Evolutionary conservation across 2,329 filamentous ascomycete genomes (phyloP).

Genomic region (Cladosporium sp.): DNA sequence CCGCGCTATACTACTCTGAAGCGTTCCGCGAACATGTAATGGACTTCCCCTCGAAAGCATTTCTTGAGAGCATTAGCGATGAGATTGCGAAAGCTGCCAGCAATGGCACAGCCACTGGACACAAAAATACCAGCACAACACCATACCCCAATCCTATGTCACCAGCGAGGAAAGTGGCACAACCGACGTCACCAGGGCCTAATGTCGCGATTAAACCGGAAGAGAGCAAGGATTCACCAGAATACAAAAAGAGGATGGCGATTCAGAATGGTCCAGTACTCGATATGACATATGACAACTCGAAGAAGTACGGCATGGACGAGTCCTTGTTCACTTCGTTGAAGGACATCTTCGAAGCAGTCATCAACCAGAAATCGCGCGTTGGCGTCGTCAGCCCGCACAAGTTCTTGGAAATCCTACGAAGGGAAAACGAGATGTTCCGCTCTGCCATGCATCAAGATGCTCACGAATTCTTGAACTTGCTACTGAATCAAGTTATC

Average conservation of each 20-base stretch:
- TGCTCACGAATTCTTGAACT: slow-evolving; percentile 92
- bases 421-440: slow-evolving; percentile 95
- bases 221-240: slow-evolving; percentile 89
- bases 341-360: slow-evolving; percentile 91
- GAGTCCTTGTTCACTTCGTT: slow-evolving; percentile 92
- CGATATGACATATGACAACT: slow-evolving; percentile 77
- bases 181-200: slow-evolving; percentile 50
- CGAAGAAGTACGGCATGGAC: slow-evolving; percentile 79
- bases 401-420: slow-evolving; percentile 88
- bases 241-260: slow-evolving; percentile 97
- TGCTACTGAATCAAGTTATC: slow-evolving; percentile 94
- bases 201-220: slow-evolving; percentile 65
- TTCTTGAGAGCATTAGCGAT: slow-evolving; percentile 61
- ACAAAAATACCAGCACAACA: slow-evolving; percentile 35
- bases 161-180: slow-evolving; percentile 47
- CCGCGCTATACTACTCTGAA: slow-evolving; percentile 93
- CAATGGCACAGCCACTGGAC: slow-evolving; percentile 28
- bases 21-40: slow-evolving; percentile 92
- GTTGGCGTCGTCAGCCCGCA: slow-evolving; percentile 89
- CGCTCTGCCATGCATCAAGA: slow-evolving; percentile 97
- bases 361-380: slow-evolving; percentile 74
- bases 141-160: slow-evolving; percentile 30
- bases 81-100: slow-evolving; percentile 4
- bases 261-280: slow-evolving; percentile 82
- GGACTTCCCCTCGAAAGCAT: slow-evolving; percentile 74